These are phyloP conservation scores for Akanthomyces muscarius DNA, from an alignment of 2,329 filamentous ascomycete genomes.

Conservation along the genomic window DNA sequence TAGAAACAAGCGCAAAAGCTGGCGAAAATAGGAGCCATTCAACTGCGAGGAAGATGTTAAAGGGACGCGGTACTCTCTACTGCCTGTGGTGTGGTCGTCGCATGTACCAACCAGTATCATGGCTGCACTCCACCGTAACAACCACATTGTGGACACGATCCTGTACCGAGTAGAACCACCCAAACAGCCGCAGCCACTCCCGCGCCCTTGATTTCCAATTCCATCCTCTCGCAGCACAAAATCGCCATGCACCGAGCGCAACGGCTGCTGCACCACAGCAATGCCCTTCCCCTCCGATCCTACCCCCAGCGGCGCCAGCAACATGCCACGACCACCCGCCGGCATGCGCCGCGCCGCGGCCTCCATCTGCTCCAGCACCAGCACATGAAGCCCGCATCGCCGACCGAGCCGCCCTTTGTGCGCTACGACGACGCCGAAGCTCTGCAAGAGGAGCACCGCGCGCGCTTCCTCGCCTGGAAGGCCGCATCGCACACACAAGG, in stretches of 20 bases:
- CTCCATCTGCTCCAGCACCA: conserved; percentile 27
- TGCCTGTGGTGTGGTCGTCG: too few species aligned
- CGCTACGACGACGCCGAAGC: conserved; percentile 31
- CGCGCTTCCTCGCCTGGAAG: conserved; percentile 34
- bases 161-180: too few species aligned
- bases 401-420: conserved; percentile 22
- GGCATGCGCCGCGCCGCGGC: not conserved
- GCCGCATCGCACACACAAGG: conserved; percentile 18
- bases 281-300: not conserved
- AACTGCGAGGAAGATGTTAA: too few species aligned
- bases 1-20: too few species aligned
- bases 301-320: not conserved
- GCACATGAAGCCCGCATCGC: conserved; percentile 26
- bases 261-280: not conserved
- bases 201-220: not conserved
- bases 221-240: not conserved
- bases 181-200: not conserved
- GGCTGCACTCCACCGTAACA: too few species aligned
- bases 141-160: too few species aligned
- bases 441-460: conserved; percentile 33
- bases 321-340: not conserved
- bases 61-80: too few species aligned
- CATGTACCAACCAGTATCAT: too few species aligned
- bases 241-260: conserved; percentile 3
- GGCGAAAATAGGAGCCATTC: too few species aligned